A percentile compares a stretch with the other conserved stretches of the same genome.
These are phyloP conservation scores for Annona squamosa DNA, from an alignment of 164 flowering plant genomes.

Conservation along the genomic window DNA sequence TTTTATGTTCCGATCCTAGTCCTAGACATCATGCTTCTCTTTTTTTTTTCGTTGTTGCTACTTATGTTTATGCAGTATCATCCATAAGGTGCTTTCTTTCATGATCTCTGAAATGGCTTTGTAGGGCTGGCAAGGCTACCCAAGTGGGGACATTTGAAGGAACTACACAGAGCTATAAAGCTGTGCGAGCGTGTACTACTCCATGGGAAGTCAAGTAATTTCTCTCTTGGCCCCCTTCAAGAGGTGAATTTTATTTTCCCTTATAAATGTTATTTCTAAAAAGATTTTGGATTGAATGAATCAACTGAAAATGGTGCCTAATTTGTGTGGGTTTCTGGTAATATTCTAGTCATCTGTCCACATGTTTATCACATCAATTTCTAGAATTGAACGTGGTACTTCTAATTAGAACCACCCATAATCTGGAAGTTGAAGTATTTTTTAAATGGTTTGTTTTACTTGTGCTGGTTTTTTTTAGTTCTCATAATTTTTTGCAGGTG, in stretches of 20 bases:
- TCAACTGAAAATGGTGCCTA: not conserved
- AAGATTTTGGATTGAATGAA: not conserved
- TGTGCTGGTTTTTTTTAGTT: conserved; percentile 7
- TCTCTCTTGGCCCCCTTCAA: conserved; percentile 65
- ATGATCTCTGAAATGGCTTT: conserved; percentile 12
- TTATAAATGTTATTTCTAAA: not conserved
- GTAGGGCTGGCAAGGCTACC: conserved; percentile 84
- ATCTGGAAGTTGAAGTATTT: not conserved
- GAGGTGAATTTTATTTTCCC: conserved; percentile 46
- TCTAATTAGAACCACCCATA: not conserved
- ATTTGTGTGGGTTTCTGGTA: not conserved
- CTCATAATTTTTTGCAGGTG: conserved; percentile 43
- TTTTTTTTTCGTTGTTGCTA: not conserved
- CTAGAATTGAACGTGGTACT: not conserved
- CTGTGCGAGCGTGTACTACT: conserved; percentile 63
- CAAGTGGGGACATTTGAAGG: conserved; percentile 96
- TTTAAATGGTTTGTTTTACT: not conserved
- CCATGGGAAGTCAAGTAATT: conserved; percentile 33
- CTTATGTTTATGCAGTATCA: not conserved
- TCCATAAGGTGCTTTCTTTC: not conserved
- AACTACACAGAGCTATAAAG: conserved; percentile 81
- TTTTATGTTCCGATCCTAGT: not conserved
- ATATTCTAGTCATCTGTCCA: conserved; percentile 3
- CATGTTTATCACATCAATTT: not conserved
- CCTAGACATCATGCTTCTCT: not conserved